Percentiles rank a stretch among this genome's conserved stretches.
phyloP scores from a whole-genome alignment of 352 stramenopile genomes.

The Phytophthora fragariaefolia region DNA sequence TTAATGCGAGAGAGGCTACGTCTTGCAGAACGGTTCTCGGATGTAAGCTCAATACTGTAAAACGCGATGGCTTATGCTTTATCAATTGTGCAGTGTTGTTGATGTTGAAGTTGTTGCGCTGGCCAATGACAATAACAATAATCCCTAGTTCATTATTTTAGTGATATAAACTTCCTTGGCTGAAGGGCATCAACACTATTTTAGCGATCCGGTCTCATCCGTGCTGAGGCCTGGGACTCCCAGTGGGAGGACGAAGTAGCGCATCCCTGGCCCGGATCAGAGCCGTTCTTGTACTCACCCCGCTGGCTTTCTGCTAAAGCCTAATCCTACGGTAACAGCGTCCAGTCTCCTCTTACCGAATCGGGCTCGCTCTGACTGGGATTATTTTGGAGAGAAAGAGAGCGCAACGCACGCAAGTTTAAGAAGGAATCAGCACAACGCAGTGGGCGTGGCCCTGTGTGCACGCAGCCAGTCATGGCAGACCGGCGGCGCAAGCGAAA shows the following conservation, averaged over 20 bases:
- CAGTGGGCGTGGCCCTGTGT: conserved; percentile 14
- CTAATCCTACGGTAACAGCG: no score
- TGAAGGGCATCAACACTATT: no score
- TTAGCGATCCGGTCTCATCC: no score
- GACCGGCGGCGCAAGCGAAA: conserved; percentile 50
- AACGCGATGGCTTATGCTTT: conserved; percentile 20
- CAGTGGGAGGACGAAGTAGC: conserved; percentile 20
- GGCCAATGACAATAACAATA: no score
- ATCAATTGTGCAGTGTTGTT: background rate
- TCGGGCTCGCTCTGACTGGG: background rate
- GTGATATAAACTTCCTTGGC: background rate
- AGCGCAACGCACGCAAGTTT: conserved; percentile 1
- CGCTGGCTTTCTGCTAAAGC: background rate
- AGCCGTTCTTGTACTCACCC: conserved; percentile 16
- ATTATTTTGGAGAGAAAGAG: conserved; percentile 23
- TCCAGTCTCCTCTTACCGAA: conserved; percentile 15
- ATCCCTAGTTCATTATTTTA: no score
- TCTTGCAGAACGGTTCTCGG: background rate
- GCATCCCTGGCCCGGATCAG: conserved; percentile 5
- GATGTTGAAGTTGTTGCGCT: conserved; percentile 8
- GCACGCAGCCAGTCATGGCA: conserved; percentile 31
- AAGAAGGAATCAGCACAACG: background rate
- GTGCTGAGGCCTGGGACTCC: no score
- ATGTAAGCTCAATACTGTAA: conserved; percentile 32
- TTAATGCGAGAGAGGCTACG: conserved; percentile 35